Evolutionary conservation across 306 rosid species (phyloP), one percentile per base, ranked within the genome.

Genomic region (Mimosa pudica): DNA sequence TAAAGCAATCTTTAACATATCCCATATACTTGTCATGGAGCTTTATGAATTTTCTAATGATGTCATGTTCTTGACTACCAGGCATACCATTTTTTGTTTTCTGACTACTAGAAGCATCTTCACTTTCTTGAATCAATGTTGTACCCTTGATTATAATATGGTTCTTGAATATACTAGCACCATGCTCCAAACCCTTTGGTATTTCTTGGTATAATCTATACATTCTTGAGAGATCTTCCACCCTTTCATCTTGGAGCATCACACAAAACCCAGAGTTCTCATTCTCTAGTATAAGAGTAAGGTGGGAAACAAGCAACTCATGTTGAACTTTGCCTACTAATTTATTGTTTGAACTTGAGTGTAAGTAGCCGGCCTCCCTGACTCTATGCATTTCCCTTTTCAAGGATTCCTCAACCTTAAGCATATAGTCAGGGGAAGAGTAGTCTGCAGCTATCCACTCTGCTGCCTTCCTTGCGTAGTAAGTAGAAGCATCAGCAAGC

Each of bases 1-100:
- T 55, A 74, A 89, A 89, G 61, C 80, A 49, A 13, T 80, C 84
- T n/a, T 77, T 77, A 41, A 89, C 91, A 82, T 84, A 87, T 24
- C 79, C 73, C 87, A 87, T 77, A 77, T 82, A 82, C 85, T 85
- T 89, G 62, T 89, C 91, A 48, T 89, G 93, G 60, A 89, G 84
- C 81, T 87, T 88, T 44, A 89, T 89, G 63, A 89, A 80, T 61
- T 89, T 87, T 62, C 87, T 80, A 11, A 89, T 81, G 8, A 46
- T 1, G 49, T 12, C n/a, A n/a, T n/a, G n/a, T n/a, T n/a, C n/a
- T n/a, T n/a, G n/a, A n/a, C n/a, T n/a, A n/a, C n/a, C n/a, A 0
- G 13, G 2, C 10, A 12, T 7, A 12, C 49, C 2, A 46, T 46
- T 46, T 7, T 9, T 46, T 46, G 49, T 46, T 46, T 9, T 46